phyloP scores from a whole-genome alignment of 1,284 basidiomycete species.

The Hypsizygus ulmarius region DNA sequence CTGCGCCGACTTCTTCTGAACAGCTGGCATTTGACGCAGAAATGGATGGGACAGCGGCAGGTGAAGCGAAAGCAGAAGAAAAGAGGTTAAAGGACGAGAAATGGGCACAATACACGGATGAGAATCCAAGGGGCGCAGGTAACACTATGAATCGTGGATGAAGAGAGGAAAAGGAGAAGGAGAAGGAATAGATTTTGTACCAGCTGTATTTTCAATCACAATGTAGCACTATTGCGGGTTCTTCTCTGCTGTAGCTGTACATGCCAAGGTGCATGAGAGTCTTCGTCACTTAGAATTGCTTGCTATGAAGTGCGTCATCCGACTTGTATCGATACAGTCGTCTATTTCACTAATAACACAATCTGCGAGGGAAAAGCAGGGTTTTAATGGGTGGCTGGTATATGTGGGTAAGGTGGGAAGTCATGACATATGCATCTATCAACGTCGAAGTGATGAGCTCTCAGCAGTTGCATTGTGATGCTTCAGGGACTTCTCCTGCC shows the following conservation, averaged over 20 bases:
- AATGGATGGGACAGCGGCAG: slow-evolving; percentile 75
- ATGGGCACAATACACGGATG: slow-evolving; percentile 84
- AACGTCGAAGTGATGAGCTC: slow-evolving; percentile 5
- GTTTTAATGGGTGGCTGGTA: slow-evolving; percentile 15
- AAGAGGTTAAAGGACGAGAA: slow-evolving; percentile 82
- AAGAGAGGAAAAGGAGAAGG: not conserved
- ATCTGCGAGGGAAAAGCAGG: slow-evolving; percentile 10
- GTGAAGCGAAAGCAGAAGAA: slow-evolving; percentile 72
- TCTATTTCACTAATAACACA: slow-evolving; percentile 19
- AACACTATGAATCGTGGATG: slow-evolving; percentile 95
- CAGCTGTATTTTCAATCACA: not conserved
- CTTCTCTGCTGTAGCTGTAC: not conserved
- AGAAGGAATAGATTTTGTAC: slow-evolving; percentile 2
- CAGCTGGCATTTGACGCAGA: slow-evolving; percentile 78
- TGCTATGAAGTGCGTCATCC: too few species aligned
- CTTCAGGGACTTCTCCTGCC: slow-evolving; percentile 67
- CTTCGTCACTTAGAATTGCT: not conserved
- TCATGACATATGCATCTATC: slow-evolving; percentile 10
- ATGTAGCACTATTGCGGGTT: not conserved
- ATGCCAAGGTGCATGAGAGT: not conserved
- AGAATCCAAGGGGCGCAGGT: slow-evolving; percentile 79
- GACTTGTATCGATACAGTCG: too few species aligned
- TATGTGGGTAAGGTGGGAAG: slow-evolving; percentile 17
- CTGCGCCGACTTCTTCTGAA: slow-evolving; percentile 70
- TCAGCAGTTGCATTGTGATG: slow-evolving; percentile 74